Percentiles rank a stretch among this genome's conserved stretches.
These are phyloP conservation scores for Xylaria flabelliformis DNA, from an alignment of 495 filamentous ascomycete species.

Conservation along the genomic window DNA sequence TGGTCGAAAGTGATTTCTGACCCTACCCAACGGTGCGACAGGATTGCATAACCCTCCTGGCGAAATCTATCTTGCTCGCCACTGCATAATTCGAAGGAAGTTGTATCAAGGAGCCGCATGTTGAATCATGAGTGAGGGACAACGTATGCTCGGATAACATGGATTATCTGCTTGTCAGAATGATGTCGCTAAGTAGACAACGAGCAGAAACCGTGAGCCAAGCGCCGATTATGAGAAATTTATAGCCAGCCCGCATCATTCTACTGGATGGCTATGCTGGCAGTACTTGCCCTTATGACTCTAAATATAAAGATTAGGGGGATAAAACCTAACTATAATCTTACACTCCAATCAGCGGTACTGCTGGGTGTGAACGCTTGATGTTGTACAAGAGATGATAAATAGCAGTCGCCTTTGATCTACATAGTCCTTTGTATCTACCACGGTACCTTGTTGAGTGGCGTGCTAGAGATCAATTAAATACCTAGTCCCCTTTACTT, in stretches of 20 bases:
- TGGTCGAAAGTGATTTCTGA: constrained; percentile 43
- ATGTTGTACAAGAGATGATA: too few species aligned
- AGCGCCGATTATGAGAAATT: background rate
- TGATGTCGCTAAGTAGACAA: background rate
- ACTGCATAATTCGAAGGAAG: constrained; percentile 27
- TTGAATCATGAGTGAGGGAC: background rate
- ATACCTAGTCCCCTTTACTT: too few species aligned
- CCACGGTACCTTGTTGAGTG: too few species aligned
- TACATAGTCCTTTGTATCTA: too few species aligned
- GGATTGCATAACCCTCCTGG: constrained; percentile 40
- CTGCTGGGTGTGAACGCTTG: too few species aligned
- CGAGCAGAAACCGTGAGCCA: background rate
- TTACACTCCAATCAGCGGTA: too few species aligned
- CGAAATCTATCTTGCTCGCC: constrained; percentile 28
- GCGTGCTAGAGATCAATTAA: too few species aligned
- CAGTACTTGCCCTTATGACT: background rate
- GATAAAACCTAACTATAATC: too few species aligned
- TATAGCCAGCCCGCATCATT: background rate
- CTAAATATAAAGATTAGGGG: background rate
- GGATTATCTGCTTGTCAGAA: background rate
- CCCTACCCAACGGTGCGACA: constrained; percentile 48
- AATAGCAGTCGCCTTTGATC: too few species aligned
- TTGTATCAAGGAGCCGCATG: constrained; percentile 36
- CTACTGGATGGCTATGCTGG: background rate
- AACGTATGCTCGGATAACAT: background rate